These are phyloP conservation scores for Fusarium nurragi DNA, from an alignment of 2,329 filamentous ascomycete genomes.

Conservation along the genomic window DNA sequence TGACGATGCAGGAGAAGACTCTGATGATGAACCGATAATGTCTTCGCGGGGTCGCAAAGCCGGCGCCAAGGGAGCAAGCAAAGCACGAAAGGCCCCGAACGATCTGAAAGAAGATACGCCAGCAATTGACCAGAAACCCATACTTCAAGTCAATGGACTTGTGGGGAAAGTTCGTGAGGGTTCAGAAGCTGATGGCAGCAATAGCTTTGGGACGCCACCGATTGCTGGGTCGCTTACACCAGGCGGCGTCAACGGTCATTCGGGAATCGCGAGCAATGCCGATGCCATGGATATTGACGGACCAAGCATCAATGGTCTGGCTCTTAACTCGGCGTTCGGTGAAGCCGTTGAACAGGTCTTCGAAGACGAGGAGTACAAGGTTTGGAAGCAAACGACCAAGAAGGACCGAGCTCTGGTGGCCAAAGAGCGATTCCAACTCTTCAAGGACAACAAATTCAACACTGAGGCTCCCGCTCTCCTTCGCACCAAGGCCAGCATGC, in stretches of 20 bases:
- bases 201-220: slow-evolving; percentile 86
- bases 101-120: slow-evolving; percentile 84
- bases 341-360: slow-evolving; percentile 78
- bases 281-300: slow-evolving; percentile 91
- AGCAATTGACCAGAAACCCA: slow-evolving; percentile 76
- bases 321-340: slow-evolving; percentile 69
- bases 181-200: slow-evolving; percentile 86
- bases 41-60: slow-evolving; percentile 93
- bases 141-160: slow-evolving; percentile 72
- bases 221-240: slow-evolving; percentile 80
- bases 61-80: slow-evolving; percentile 77
- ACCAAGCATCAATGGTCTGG: slow-evolving; percentile 73
- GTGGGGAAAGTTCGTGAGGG: slow-evolving; percentile 72
- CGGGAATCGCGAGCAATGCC: slow-evolving; percentile 75
- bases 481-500: slow-evolving; percentile 87
- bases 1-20: slow-evolving; percentile 86
- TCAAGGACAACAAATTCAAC: slow-evolving; percentile 86
- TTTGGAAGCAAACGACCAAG: slow-evolving; percentile 99
- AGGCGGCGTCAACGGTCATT: slow-evolving; percentile 72
- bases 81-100: slow-evolving; percentile 77
- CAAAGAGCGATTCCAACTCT: slow-evolving; percentile 85
- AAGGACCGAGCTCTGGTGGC: slow-evolving; percentile 89
- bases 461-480: slow-evolving; percentile 87
- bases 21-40: slow-evolving; percentile 98
- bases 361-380: slow-evolving; percentile 94